Base-by-base conservation (phyloP, 257 asterid species). In the Solanum microdontum region DNA sequence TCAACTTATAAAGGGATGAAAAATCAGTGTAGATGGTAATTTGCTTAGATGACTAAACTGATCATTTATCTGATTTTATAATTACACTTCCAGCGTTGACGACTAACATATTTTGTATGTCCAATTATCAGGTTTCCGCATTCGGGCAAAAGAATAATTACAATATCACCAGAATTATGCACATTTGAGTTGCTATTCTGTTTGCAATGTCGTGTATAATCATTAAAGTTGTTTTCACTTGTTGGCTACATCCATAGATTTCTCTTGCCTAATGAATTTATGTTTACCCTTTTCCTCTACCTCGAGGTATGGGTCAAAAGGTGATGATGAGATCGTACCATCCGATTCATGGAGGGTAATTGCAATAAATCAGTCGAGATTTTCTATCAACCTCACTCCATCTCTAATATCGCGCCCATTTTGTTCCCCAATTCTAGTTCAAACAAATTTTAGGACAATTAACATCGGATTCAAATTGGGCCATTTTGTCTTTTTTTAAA, bases 141-240 rank as follows among this genome's bases (percentile, higher is more conserved):
- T 93, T 98, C 98, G 82, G 98, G 95, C 91, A 97, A 93, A 91
- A 92, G 98, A 90, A 93, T 98, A 87, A 92, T 97, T 43, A 95
- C 97, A 39, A 94, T 97, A 87, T 96, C 99, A 86, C 99, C 99
- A 93, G 97, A 87, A 92, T 97, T 68, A 68, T 68, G 10, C 4
- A 40, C 51, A 24, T 68, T 26, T 68, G 74, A 68, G 21, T 68
- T 68, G 34, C 21, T 68, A 12, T 26, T 26, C 2, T 68, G 74
- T 68, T 68, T 68, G 74, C 21, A 68, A 26, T 68, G 4, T 68
- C 0, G 9, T 12, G 36, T 12, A 66, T 69, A 69, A 28, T 69
- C 2, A 28, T 9, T 23, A 40, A 3, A 40, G 45, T 0, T 40
- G 13, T 40, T 40, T 40, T 40, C 1, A 0, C 13, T 40, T 40